A percentile compares a stretch with the other conserved stretches of the same genome.
Evolutionary conservation across 2,329 filamentous ascomycete genomes (phyloP).

Genomic region (Fusarium citri): DNA sequence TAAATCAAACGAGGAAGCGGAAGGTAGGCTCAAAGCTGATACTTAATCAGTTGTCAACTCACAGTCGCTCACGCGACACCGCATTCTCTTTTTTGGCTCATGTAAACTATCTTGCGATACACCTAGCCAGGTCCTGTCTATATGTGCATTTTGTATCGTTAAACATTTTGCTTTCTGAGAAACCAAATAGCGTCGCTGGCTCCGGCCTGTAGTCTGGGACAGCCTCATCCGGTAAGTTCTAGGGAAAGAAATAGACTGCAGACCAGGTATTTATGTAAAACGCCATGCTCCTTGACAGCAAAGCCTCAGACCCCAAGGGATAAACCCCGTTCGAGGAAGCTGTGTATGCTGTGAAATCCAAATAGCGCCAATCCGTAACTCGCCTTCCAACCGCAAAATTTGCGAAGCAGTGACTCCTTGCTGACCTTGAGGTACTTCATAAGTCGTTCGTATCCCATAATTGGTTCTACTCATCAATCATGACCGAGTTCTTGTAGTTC

Average conservation of each 20-base stretch:
- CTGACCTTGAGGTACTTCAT: slow-evolving; percentile 41
- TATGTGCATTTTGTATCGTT: slow-evolving; percentile 26
- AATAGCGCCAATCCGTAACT: slow-evolving; percentile 41
- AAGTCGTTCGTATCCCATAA: slow-evolving; percentile 39
- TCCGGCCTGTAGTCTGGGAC: slow-evolving; percentile 23
- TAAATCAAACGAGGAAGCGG: slow-evolving; percentile 38
- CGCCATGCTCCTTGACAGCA: slow-evolving; percentile 25
- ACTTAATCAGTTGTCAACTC: slow-evolving; percentile 32
- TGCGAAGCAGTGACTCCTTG: slow-evolving; percentile 42
- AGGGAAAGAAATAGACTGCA: slow-evolving; percentile 24
- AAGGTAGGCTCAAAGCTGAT: slow-evolving; percentile 31
- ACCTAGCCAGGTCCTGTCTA: slow-evolving; percentile 36
- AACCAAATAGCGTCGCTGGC: slow-evolving; percentile 15
- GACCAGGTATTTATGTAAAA: slow-evolving; percentile 22
- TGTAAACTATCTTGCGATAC: slow-evolving; percentile 35
- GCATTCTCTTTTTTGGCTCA: slow-evolving; percentile 36
- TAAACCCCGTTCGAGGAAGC: slow-evolving; percentile 8
- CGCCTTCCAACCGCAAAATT: slow-evolving; percentile 24
- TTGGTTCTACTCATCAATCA: slow-evolving; percentile 41
- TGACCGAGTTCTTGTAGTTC: slow-evolving; percentile 64
- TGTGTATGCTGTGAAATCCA: slow-evolving; percentile 42
- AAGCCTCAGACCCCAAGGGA: slow-evolving; percentile 19
- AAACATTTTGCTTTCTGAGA: slow-evolving; percentile 18
- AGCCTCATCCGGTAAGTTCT: slow-evolving; percentile 27
- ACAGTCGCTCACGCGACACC: slow-evolving; percentile 25